phyloP scores from a whole-genome alignment of 805 yeast species.

The Ogataea sp. region DNA sequence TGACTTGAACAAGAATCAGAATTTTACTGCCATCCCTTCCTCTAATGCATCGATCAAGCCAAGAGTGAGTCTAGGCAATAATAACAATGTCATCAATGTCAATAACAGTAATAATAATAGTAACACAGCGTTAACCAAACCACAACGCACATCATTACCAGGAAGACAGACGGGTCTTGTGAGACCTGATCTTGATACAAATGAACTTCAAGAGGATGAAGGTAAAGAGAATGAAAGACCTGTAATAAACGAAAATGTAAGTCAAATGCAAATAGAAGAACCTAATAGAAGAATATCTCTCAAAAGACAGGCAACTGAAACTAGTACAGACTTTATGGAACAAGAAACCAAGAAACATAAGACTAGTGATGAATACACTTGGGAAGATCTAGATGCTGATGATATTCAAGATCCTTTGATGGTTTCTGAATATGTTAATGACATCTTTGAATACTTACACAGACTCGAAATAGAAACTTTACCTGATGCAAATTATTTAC shows the following conservation, averaged over 20 bases:
- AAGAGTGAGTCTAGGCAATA: conserved; percentile 10
- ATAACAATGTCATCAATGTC: not conserved
- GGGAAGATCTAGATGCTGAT: conserved; percentile 71
- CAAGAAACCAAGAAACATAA: conserved; percentile 22
- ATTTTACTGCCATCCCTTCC: not conserved
- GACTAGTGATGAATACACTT: conserved; percentile 32
- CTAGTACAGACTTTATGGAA: conserved; percentile 31
- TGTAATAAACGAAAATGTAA: conserved; percentile 61
- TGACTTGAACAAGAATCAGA: conserved; percentile 14
- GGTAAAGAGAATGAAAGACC: conserved; percentile 42
- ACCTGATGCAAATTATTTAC: conserved; percentile 64
- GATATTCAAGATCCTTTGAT: conserved; percentile 70
- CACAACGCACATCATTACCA: conserved; percentile 2
- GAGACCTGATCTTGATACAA: conserved; percentile 16
- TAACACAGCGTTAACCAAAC: conserved; percentile 3
- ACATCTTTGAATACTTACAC: conserved; percentile 74
- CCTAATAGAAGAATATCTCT: conserved; percentile 24
- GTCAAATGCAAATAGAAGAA: conserved; percentile 8
- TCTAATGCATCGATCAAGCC: conserved; percentile 10
- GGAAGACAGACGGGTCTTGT: not conserved
- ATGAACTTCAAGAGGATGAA: not conserved
- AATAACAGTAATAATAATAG: conserved; percentile 6
- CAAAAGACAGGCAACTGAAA: conserved; percentile 51
- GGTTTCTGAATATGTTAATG: conserved; percentile 90
- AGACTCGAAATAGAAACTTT: conserved; percentile 64